Evolutionary conservation across 2,329 filamentous ascomycete species (phyloP).

Genomic region (Fusarium scirpi): DNA sequence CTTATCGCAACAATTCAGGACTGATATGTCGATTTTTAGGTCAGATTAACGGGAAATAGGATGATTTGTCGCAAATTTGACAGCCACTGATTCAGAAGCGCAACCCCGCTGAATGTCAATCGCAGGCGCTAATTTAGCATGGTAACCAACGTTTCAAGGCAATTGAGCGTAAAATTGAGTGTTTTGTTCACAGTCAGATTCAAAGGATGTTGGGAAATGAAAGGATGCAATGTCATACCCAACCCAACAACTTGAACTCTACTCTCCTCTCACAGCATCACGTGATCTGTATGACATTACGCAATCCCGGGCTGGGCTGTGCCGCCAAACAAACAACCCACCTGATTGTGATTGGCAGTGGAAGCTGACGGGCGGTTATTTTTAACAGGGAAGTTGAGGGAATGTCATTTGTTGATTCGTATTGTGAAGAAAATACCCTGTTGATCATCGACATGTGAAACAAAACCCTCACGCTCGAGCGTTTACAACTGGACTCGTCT

Average conservation of each 20-base stretch:
- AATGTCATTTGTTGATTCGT: not conserved
- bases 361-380: not conserved
- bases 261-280: conserved; percentile 7
- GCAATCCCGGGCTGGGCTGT: conserved; percentile 22
- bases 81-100: not conserved
- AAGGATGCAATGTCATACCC: conserved; percentile 8
- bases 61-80: conserved; percentile 4
- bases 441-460: not conserved
- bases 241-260: not conserved
- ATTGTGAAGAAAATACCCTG: not conserved
- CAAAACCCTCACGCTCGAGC: not conserved
- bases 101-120: not conserved
- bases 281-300: conserved; percentile 34
- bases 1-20: not conserved
- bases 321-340: not conserved
- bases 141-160: not conserved
- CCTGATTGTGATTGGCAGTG: not conserved
- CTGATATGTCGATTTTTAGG: not conserved
- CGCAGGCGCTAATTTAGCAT: not conserved
- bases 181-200: not conserved
- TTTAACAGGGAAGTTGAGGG: not conserved
- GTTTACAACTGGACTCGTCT: conserved; percentile 27
- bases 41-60: not conserved
- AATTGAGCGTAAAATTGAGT: not conserved
- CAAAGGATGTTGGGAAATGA: not conserved